Percentiles rank a stretch among this genome's conserved stretches.
Evolutionary conservation across 1,139 yeast species (phyloP).

Genomic region (Sugiyamaella novakii): DNA sequence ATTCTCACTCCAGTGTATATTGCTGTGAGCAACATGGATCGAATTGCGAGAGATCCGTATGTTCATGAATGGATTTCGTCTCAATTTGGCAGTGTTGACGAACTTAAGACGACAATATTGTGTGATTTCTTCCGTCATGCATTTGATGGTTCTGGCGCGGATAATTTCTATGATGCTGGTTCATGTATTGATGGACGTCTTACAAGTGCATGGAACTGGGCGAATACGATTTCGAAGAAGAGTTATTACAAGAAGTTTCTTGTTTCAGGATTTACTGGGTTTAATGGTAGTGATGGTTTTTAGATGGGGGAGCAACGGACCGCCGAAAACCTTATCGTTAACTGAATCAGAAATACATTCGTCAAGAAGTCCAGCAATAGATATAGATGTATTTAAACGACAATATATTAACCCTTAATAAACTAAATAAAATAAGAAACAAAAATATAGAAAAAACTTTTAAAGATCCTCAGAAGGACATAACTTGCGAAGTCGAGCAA

Average conservation of each 20-base stretch:
- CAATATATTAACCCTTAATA: constrained; percentile 8
- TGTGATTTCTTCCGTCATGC: constrained; percentile 74
- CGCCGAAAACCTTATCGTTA: too few species aligned
- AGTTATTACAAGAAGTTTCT: constrained; percentile 63
- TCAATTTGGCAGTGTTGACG: constrained; percentile 58
- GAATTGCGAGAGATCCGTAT: constrained; percentile 50
- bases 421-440: constrained; percentile 10
- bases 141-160: constrained; percentile 77
- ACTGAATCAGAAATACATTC: too few species aligned
- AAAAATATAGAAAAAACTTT: constrained; percentile 9
- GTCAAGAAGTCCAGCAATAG: too few species aligned
- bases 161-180: constrained; percentile 76
- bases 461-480: constrained; percentile 10
- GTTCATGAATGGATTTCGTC: constrained; percentile 52
- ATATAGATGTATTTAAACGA: too few species aligned
- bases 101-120: constrained; percentile 54
- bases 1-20: constrained; percentile 68
- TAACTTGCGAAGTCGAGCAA: constrained; percentile 31
- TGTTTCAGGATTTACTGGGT: constrained; percentile 72
- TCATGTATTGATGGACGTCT: constrained; percentile 77
- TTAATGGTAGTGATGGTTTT: constrained; percentile 67
- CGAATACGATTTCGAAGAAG: constrained; percentile 65
- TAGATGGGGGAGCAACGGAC: too few species aligned
- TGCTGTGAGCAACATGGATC: constrained; percentile 56
- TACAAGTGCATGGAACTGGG: constrained; percentile 80